phyloP scores from a whole-genome alignment of 257 asterid species.

The Nicotiana undulata region DNA sequence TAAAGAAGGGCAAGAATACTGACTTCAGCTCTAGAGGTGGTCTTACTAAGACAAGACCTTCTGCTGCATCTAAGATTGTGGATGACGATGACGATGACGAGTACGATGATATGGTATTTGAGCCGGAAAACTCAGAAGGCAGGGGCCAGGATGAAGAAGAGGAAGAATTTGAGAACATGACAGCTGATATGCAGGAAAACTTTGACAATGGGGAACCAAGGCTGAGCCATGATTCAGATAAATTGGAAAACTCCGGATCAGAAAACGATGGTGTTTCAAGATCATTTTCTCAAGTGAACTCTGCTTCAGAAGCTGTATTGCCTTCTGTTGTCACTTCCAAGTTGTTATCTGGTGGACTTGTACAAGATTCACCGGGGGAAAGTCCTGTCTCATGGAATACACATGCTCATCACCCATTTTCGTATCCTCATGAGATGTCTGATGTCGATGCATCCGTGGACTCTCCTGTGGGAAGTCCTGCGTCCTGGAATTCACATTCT shows the following conservation, averaged over 20 bases:
- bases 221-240: slow-evolving; percentile 23
- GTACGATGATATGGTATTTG: slow-evolving; percentile 43
- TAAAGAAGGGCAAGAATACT: slow-evolving; percentile 52
- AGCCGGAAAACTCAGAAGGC: slow-evolving; percentile 37
- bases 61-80: slow-evolving; percentile 27
- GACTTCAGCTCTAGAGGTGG: slow-evolving; percentile 41
- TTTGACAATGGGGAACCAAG: slow-evolving; percentile 19
- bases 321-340: slow-evolving; percentile 32
- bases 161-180: slow-evolving; percentile 40
- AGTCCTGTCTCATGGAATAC: slow-evolving; percentile 37
- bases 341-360: slow-evolving; percentile 27
- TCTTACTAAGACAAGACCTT: slow-evolving; percentile 38
- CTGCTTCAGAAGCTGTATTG: slow-evolving; percentile 45
- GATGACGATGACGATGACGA: slow-evolving; percentile 38
- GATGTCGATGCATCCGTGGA: slow-evolving; percentile 66
- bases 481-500: slow-evolving; percentile 72
- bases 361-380: slow-evolving; percentile 62
- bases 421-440: slow-evolving; percentile 65
- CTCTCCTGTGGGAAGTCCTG: slow-evolving; percentile 78
- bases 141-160: slow-evolving; percentile 41
- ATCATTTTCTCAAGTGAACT: slow-evolving; percentile 46
- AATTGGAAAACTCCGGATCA: slow-evolving; percentile 47
- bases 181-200: slow-evolving; percentile 5
- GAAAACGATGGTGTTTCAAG: slow-evolving; percentile 42
- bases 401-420: slow-evolving; percentile 46